Evolutionary conservation across 768 basidiomycete genomes (phyloP).

Genomic region (Saitozyma sp.): DNA sequence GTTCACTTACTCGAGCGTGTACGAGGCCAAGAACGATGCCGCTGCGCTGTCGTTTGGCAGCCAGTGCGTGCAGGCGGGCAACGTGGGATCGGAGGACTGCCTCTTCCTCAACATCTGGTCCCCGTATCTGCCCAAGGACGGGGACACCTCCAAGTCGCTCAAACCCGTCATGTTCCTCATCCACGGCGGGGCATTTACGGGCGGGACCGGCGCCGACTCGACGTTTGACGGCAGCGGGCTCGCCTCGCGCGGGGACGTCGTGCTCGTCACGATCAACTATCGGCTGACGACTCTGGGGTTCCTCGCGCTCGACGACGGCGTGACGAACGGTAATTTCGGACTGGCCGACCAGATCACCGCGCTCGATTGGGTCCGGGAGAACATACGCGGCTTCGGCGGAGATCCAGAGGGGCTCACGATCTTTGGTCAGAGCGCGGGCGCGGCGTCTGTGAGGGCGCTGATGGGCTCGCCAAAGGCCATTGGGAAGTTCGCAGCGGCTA

Average conservation of each 20-base stretch:
- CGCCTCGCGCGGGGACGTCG: conserved; percentile 23
- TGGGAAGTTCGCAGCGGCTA: conserved; percentile 46
- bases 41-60: conserved; percentile 19
- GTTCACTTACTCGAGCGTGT: conserved; percentile 56
- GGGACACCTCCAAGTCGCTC: neutral
- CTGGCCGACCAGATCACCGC: conserved; percentile 27
- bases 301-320: conserved; percentile 11
- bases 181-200: conserved; percentile 40
- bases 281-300: conserved; percentile 24
- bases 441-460: neutral
- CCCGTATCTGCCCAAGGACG: conserved; percentile 33
- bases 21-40: conserved; percentile 10
- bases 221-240: conserved; percentile 26
- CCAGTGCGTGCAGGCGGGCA: conserved; percentile 14
- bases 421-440: neutral
- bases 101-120: conserved; percentile 47
- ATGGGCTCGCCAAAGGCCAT: neutral
- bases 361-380: conserved; percentile 58
- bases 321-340: conserved; percentile 15
- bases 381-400: conserved; percentile 63
- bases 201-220: conserved; percentile 33
- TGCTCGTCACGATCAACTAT: conserved; percentile 28
- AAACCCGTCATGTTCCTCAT: conserved; percentile 43
- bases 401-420: conserved; percentile 61
- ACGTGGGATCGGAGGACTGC: conserved; percentile 32